Evolutionary conservation across 2,329 filamentous ascomycete species (phyloP).

Genomic region (Pestalotiopsis sp.): DNA sequence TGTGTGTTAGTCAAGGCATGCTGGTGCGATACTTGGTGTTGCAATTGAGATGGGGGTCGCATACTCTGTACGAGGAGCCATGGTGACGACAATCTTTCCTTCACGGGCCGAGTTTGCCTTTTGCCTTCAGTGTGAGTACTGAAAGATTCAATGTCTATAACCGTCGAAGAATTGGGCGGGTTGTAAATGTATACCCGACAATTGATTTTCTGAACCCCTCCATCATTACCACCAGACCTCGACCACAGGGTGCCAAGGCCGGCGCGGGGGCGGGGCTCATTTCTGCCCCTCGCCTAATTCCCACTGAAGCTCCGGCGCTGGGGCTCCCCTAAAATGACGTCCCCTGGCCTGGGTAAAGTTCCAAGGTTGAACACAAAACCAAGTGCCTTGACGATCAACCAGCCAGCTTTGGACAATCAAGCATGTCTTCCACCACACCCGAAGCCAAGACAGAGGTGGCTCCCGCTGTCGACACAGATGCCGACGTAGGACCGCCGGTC

Average conservation of each 20-base stretch:
- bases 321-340: background rate
- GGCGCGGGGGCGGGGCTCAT: background rate
- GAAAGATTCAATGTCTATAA: no score
- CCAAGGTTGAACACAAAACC: background rate
- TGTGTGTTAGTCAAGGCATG: background rate
- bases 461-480: constrained; percentile 18
- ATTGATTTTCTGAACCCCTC: background rate
- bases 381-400: background rate
- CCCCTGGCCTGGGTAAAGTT: background rate
- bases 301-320: background rate
- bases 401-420: background rate
- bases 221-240: background rate
- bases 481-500: constrained; percentile 33
- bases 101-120: no score
- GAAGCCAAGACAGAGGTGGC: constrained; percentile 20
- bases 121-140: no score
- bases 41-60: background rate
- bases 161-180: background rate
- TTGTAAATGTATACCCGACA: background rate
- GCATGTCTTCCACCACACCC: constrained; percentile 6
- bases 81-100: constrained; percentile 23
- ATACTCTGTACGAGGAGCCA: constrained; percentile 49
- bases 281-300: background rate
- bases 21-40: background rate
- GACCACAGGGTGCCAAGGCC: background rate